Evolutionary conservation across 345 rosid species (phyloP), one percentile per base, ranked within the genome.

Genomic region (Brassica cretica): DNA sequence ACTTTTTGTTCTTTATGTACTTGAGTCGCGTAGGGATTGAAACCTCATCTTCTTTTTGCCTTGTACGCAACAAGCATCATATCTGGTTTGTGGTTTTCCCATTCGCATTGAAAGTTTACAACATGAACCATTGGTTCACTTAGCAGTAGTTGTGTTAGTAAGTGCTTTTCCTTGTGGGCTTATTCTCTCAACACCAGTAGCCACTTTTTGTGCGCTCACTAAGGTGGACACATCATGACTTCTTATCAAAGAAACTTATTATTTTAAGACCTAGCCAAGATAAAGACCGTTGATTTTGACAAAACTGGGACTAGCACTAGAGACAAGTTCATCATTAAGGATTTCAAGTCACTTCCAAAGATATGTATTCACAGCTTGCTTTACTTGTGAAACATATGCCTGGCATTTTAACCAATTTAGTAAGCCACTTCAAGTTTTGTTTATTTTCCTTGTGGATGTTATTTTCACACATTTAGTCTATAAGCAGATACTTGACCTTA

Each of bases 131-230:
- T 25, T 93, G 98, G 98, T 66, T 95, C 88, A 86, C 74, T 82
- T 95, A 70, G 94, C 98, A 64, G 68, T 95, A 63, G 99, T 95
- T 9, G 89, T 91, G 53, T 68, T 95, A 74, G 99, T 95, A n/a
- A 93, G 97, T 66, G 96, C 93, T 63, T 95, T 98, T 62, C 99
- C 98, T 29, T 95, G 99, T 72, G 94, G 93, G 2, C 91, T 95
- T 4, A 82, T 95, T 67, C 91, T 95, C 58, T 95, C 99, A 5
- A 93, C 99, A 27, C 99, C 98, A 9, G 92, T 93, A 62, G 98
- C 89, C 25, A 91, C 90, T 37, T 95, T 91, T 77, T 93, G 99
- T 80, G 96, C 96, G 21, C 94, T 95, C 64, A 86, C 96, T 10
- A 86, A 85, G 32, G 97, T 98, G 19, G 99, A 98, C 64, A 83